Evolutionary conservation across 176 grass and related monocot genomes (phyloP).

Genomic region (Oryza glumipatula): DNA sequence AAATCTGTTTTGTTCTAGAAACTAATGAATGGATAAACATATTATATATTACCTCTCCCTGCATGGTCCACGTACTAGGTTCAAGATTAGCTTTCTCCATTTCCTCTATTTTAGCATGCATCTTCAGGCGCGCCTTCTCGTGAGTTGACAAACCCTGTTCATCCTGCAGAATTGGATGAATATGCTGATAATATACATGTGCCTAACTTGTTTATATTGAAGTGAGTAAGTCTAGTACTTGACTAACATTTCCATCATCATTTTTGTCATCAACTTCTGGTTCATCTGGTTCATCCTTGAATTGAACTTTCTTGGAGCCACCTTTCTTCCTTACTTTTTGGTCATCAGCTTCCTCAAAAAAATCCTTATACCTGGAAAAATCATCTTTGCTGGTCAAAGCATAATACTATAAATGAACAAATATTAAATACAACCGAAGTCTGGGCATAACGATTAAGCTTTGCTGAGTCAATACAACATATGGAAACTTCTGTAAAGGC

Average conservation of each 20-base stretch:
- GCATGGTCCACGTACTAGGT: conserved; percentile 82
- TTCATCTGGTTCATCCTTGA: conserved; percentile 54
- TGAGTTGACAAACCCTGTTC: conserved; percentile 76
- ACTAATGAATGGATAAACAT: neutral
- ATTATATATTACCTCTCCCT: conserved; percentile 65
- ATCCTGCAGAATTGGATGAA: conserved; percentile 46
- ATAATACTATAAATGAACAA: conserved; percentile 27
- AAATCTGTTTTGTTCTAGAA: conserved; percentile 24
- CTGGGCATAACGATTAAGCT: neutral
- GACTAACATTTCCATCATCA: conserved; percentile 51
- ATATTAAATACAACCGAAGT: conserved; percentile 5
- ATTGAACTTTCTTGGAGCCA: conserved; percentile 61
- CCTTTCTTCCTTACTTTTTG: conserved; percentile 54
- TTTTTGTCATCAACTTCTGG: conserved; percentile 50
- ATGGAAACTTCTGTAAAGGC: conserved; percentile 1
- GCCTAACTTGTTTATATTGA: conserved; percentile 24
- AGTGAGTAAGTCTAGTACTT: conserved; percentile 10
- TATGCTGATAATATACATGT: conserved; percentile 22
- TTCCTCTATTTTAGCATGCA: conserved; percentile 76
- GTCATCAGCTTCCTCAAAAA: conserved; percentile 58
- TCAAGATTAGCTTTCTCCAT: conserved; percentile 95
- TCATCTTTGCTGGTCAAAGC: conserved; percentile 33
- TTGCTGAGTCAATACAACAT: neutral
- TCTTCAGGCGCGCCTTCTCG: conserved; percentile 68
- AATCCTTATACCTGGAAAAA: conserved; percentile 77